phyloP scores from a whole-genome alignment of 2,329 filamentous ascomycete species.

The Arachnomyces sp. region DNA sequence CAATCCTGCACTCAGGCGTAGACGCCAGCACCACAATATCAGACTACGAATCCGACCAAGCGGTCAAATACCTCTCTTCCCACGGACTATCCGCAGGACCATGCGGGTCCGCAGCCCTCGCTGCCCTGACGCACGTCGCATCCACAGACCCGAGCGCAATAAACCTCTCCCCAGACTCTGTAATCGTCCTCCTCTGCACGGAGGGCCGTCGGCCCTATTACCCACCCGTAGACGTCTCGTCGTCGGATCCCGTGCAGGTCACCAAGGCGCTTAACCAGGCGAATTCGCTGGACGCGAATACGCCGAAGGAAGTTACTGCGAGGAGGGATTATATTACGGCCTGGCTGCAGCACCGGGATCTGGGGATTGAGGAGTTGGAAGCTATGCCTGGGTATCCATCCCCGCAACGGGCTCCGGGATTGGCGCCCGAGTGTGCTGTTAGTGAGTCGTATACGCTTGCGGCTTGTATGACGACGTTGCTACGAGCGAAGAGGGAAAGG shows the following conservation, averaged over 20 bases:
- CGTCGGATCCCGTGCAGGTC: conserved; percentile 35
- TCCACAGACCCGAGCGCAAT: conserved; percentile 25
- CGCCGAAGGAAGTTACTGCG: conserved; percentile 36
- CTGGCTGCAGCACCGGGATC: conserved; percentile 45
- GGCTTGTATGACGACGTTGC: no score
- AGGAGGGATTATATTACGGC: conserved; percentile 41
- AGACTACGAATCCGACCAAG: conserved; percentile 54
- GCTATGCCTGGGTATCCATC: conserved; percentile 36
- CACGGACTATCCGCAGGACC: conserved; percentile 48
- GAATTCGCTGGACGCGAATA: conserved; percentile 39
- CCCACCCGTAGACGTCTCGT: conserved; percentile 34
- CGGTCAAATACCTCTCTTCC: conserved; percentile 45
- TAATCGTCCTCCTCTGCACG: conserved; percentile 59
- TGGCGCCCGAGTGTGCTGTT: no score
- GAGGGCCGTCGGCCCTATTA: conserved; percentile 52
- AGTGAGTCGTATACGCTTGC: no score
- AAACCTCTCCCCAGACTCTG: conserved; percentile 39
- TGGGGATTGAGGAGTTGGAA: conserved; percentile 46
- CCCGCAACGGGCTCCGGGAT: no score
- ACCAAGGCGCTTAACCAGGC: conserved; percentile 42
- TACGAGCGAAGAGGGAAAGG: no score
- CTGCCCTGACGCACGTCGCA: conserved; percentile 46
- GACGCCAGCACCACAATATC: conserved; percentile 54
- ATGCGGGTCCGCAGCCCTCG: conserved; percentile 51
- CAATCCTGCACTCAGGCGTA: conserved; percentile 48